Evolutionary conservation across 768 basidiomycete species (phyloP).

Genomic region (Heimioporus sp.): DNA sequence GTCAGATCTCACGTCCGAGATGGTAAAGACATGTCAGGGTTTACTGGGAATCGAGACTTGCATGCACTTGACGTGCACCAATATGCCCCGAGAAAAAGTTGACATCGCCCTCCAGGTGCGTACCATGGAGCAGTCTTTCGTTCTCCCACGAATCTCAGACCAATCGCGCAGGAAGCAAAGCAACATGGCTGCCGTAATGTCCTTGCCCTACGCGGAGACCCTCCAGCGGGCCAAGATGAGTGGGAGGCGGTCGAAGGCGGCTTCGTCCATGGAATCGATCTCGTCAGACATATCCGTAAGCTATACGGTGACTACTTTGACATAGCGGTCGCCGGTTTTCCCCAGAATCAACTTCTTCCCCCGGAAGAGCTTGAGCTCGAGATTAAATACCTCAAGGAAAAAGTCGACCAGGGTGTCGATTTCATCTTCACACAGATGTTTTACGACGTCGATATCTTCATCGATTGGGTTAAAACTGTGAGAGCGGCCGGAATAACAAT

Average conservation of each 20-base stretch:
- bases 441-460: slow-evolving; percentile 90
- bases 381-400: slow-evolving; percentile 84
- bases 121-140: slow-evolving; percentile 11
- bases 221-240: slow-evolving; percentile 81
- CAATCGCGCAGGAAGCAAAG: slow-evolving; percentile 75
- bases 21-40: slow-evolving; percentile 93
- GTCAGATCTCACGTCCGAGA: slow-evolving; percentile 88
- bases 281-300: slow-evolving; percentile 82
- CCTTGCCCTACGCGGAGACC: slow-evolving; percentile 91
- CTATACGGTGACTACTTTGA: slow-evolving; percentile 92
- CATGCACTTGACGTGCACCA: slow-evolving; percentile 98
- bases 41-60: slow-evolving; percentile 94
- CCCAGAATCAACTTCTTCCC: slow-evolving; percentile 73
- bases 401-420: slow-evolving; percentile 84
- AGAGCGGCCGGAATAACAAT: slow-evolving; percentile 84
- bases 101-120: slow-evolving; percentile 85
- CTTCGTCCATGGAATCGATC: slow-evolving; percentile 88
- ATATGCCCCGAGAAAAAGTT: slow-evolving; percentile 96
- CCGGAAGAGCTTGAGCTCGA: slow-evolving; percentile 74
- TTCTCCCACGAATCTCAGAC: slow-evolving; percentile 1
- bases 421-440: slow-evolving; percentile 99
- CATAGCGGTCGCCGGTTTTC: slow-evolving; percentile 92
- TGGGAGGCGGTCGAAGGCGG: slow-evolving; percentile 94
- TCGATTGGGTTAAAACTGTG: slow-evolving; percentile 83
- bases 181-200: slow-evolving; percentile 87